Evolutionary conservation across 768 basidiomycete genomes (phyloP), one percentile per base, ranked within the genome.

Genomic region (Clathrus columnatus): DNA sequence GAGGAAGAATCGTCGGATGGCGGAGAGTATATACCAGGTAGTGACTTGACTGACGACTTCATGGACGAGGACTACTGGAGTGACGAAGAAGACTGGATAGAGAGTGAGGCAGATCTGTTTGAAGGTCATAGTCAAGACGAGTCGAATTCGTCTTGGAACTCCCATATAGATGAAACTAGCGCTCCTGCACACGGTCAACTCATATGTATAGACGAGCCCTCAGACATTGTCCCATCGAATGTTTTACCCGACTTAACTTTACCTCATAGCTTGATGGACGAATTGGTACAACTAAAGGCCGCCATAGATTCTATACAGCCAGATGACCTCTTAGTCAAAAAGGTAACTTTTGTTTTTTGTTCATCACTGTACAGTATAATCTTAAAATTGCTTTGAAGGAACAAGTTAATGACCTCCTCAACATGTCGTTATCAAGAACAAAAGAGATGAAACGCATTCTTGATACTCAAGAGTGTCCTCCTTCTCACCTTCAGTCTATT

Each of bases 1-100:
- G 84, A 84, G 61, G 74, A 77, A 63, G 85, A 83, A 62, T 83
- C 80, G 3, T 81, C 79, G 14, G 83, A 85, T 63, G 84, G 77
- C 17, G 81, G 77, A 10, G 84, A 85, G 66, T 85, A 84, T 60
- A 64, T 84, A 20, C 83, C 82, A 5, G 72, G 73, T 4, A 73
- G 59, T 28, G 45, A 54, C 29, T 49, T 47, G 10, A 64, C 66
- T 41, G 77, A 73, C 51, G 73, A 80, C 32, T 67, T 59, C 10
- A 73, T 74, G 61, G 50, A 59, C 50, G 78, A 78, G 52, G 68
- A 70, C 23, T 75, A 79, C 50, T 71, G 64, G 8, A 72, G 72
- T 61, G 68, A 67, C 36, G 69, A 69, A 28, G 70, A 73, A 16
- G 64, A 63, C 17, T 64, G 72, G 7, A 72, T 68, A n/a, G 67